Evolutionary conservation across 441 rosid species (phyloP).

Genomic region (Mallotus repandus): DNA sequence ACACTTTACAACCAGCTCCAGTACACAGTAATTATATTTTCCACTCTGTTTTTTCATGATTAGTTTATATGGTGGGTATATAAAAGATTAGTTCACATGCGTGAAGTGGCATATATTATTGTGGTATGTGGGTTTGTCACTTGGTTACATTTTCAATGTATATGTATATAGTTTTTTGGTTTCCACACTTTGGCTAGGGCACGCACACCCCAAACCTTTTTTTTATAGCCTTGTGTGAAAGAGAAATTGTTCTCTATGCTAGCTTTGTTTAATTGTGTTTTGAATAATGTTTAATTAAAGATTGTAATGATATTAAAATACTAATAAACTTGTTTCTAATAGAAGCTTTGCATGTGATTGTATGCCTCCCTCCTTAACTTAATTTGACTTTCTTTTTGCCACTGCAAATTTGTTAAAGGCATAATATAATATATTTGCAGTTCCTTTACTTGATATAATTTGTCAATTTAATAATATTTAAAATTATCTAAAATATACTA

Average conservation of each 20-base stretch:
- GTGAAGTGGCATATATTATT: slow-evolving; percentile 21
- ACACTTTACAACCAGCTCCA: background rate
- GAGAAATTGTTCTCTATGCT: background rate
- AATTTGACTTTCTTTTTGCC: background rate
- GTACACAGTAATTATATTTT: background rate
- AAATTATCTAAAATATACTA: background rate
- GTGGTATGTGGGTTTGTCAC: slow-evolving; percentile 11
- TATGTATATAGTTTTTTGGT: background rate
- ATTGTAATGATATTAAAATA: background rate
- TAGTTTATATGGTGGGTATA: background rate
- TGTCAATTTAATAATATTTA: too few species aligned
- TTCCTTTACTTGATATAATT: too few species aligned
- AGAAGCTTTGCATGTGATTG: slow-evolving; percentile 6
- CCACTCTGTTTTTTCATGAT: slow-evolving; percentile 13
- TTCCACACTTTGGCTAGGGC: background rate
- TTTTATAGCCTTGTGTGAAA: background rate
- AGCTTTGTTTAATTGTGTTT: background rate
- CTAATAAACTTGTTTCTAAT: background rate
- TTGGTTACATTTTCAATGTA: background rate
- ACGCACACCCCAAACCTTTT: background rate
- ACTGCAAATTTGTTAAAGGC: background rate
- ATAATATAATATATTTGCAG: too few species aligned
- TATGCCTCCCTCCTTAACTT: background rate
- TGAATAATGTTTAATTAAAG: background rate
- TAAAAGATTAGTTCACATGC: background rate